Base-by-base conservation (phyloP, 1,139 yeast species). In the Suhomyces yuchorum region DNA sequence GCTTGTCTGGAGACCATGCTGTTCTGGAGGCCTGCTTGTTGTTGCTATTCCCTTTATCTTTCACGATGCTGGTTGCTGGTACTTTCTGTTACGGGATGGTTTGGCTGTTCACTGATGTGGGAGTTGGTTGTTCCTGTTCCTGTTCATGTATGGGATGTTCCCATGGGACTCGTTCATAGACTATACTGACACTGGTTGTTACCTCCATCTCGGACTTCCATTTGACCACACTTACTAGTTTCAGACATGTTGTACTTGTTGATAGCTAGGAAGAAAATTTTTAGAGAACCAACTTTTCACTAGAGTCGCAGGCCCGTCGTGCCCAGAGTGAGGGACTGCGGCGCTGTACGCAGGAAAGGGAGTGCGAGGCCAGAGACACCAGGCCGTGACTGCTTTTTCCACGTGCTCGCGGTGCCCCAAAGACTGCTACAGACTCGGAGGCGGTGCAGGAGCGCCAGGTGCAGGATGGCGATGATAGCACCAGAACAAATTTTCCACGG, bases 231-330 rank as follows among this genome's bases (percentile, higher is more conserved):
- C 78, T 71, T 73, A 73, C 78, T 64, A 67, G 77, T 70, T 65
- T 73, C 78, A 70, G 75, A 73, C 78, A 73, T 73, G 62, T 61
- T 73, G 66, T 53, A 52, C 47, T 53, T 43, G 42, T 47, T 53
- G 45, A 37, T 48, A 41, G 26, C 42, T 37, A 22, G 48, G 45
- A 44, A 48, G 48, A 48, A 48, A 44, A 44, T 48, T 48, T 48
- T 44, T 48, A 42, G 37, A 23, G 40, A 33, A 37, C 46, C 45
- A 47, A 47, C 47, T 47, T 47, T 47, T 47, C 50, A 47, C 37
- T 47, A 45, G 24, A 14, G 43, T 30, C 43, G 36, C 33, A 37
- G 36, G 28, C 17, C 37, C 48, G 46, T 41, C 41, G 50, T 49
- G 52, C 44, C 49, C 47, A 46, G 46, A 28, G 40, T 30, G 35